Conservation (phyloP, 1,139 yeast species). For the Keqinozyma sinolaborantium region DNA sequence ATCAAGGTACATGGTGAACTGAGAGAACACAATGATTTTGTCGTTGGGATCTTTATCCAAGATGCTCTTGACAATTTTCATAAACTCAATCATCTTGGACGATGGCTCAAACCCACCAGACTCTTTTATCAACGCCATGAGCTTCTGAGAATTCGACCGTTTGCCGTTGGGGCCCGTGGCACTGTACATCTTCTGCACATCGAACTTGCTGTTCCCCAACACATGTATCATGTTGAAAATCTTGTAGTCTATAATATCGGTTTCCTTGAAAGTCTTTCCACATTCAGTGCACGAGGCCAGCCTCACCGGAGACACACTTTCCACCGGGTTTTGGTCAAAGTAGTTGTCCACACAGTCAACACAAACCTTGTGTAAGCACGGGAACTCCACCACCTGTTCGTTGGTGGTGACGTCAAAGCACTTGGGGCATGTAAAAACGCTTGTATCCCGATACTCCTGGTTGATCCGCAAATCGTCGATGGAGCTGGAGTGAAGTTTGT, state of each 20-base stretch:
- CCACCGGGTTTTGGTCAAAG: slow-evolving; percentile 39
- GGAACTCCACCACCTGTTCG: slow-evolving; percentile 26
- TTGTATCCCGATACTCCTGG: slow-evolving; percentile 12
- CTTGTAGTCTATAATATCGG: slow-evolving; percentile 44
- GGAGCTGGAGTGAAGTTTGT: no score
- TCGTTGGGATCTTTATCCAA: slow-evolving; percentile 44
- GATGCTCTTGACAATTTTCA: slow-evolving; percentile 44
- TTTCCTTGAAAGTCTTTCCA: slow-evolving; percentile 32
- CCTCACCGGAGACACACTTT: slow-evolving; percentile 30
- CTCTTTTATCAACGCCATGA: slow-evolving; percentile 23
- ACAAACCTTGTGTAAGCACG: slow-evolving; percentile 74
- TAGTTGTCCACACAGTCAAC: slow-evolving; percentile 54
- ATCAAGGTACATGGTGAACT: slow-evolving; percentile 77
- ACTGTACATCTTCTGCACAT: slow-evolving; percentile 8
- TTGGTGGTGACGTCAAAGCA: slow-evolving; percentile 59
- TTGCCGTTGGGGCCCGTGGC: slow-evolving; percentile 10
- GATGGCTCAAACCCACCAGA: slow-evolving; percentile 41
- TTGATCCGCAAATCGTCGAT: no score
- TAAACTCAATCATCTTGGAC: slow-evolving; percentile 51
- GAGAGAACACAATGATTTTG: slow-evolving; percentile 77
- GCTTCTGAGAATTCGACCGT: slow-evolving; percentile 11
- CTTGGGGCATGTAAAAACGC: slow-evolving; percentile 55
- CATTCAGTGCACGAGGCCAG: slow-evolving; percentile 56
- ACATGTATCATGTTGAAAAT: slow-evolving; percentile 47
- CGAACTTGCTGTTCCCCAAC: slow-evolving; percentile 13